Base-by-base conservation (phyloP, 495 filamentous ascomycete genomes). In the Acidiella bohemica region DNA sequence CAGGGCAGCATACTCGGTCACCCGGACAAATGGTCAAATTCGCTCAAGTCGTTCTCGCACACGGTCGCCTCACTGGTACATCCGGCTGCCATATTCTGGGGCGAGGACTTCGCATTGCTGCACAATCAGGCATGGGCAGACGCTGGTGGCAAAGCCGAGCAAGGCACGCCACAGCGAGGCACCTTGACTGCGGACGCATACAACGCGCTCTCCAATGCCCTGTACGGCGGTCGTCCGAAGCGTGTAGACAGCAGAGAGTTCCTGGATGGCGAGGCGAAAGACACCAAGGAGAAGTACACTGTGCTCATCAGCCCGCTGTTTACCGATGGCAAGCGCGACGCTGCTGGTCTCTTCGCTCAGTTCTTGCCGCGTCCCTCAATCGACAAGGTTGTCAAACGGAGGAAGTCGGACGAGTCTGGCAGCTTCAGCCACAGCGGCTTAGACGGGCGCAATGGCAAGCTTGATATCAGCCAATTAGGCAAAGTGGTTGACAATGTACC, bases 31-130 rank as follows among this genome's bases (percentile, higher is more conserved):
- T 60, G 57, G 57, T 52, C 55, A 11, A 12, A 20, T 11, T 13
- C 51, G 9, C 54, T 61, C 21, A 44, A 30, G 5, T 43, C 42
- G 31, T 50, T 46, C 42, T 46, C 53, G 9, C 39, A 32, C 10
- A 54, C 53, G 23, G 37, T 58, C 21, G 32, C 47, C 4, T 48
- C 54, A 0, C 50, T 61, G n/a, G 44, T 50, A 0, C 52, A 59
- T 34, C 51, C 52, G 10, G 47, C 56, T 7, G 52, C 46, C 24
- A 42, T 61, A 16, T 61, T 54, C 33, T 61, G 58, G 58, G 49
- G 53, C 19, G 39, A 51, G 0, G 40, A 53, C 14, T 33, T 56
- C 21, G 14, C 39, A 12, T 28, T 50, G 2, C 24, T 59, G n/a
- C 46, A 56, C 41, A 61, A 61, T 38, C 16, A 52, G 1, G 51